These are phyloP conservation scores for Petunia secreta DNA, from an alignment of 257 asterid species.

Conservation along the genomic window DNA sequence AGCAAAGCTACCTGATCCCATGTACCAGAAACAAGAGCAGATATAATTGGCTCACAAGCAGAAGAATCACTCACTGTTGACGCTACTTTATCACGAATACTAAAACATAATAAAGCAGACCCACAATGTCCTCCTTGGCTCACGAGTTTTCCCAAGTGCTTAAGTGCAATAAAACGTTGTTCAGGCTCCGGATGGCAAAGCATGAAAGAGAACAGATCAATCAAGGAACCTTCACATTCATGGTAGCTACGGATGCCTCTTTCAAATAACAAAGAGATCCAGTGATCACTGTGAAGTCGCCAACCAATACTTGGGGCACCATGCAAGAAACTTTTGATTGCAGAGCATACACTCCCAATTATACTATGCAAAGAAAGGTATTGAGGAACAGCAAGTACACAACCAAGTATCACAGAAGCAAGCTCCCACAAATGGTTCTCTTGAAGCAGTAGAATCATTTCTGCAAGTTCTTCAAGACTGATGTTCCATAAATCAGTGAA, in stretches of 20 bases:
- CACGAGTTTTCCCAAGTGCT: conserved; percentile 76
- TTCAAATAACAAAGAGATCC: conserved; percentile 60
- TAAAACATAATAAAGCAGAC: conserved; percentile 42
- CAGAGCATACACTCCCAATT: conserved; percentile 56
- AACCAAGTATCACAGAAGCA: conserved; percentile 71
- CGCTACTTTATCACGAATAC: conserved; percentile 38
- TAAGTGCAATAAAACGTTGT: conserved; percentile 82
- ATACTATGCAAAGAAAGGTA: conserved; percentile 56
- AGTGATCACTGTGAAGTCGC: conserved; percentile 77
- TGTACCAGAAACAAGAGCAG: conserved; percentile 63
- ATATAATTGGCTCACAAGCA: conserved; percentile 52
- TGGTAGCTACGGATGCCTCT: conserved; percentile 61
- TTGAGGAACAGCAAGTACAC: conserved; percentile 66
- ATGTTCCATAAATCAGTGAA: conserved; percentile 51
- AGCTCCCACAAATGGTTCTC: conserved; percentile 84
- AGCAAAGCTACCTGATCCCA: conserved; percentile 86
- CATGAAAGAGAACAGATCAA: conserved; percentile 68
- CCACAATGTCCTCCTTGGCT: conserved; percentile 63
- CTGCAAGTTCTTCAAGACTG: conserved; percentile 68
- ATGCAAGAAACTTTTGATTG: conserved; percentile 60
- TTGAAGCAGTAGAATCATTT: conserved; percentile 63
- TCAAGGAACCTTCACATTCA: conserved; percentile 57
- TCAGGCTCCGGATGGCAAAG: conserved; percentile 96
- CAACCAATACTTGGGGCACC: conserved; percentile 78
- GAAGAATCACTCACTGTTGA: conserved; percentile 45